Evolutionary conservation across 495 filamentous ascomycete species (phyloP), one percentile per base, ranked within the genome.

Genomic region (Talaromyces trachyspermus): DNA sequence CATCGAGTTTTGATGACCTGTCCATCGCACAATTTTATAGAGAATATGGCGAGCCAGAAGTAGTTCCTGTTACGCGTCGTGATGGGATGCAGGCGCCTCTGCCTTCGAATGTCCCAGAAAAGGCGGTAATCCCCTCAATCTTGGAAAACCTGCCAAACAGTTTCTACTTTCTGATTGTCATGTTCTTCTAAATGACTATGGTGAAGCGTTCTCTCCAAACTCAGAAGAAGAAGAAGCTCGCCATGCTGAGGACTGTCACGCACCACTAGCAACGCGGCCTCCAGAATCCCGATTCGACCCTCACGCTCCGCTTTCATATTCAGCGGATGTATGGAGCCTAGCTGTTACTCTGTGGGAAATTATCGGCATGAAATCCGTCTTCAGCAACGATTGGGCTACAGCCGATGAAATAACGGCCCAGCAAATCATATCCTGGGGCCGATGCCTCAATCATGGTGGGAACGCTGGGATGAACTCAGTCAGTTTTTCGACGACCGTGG

Each of bases 291-390:
- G 39, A 22, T 62, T 68, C 36, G 49, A 65, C 48, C 43, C 60
- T 0, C 20, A 59, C 10, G n/a, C 39, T 0, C 57, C 62, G 5
- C 57, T 63, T 5, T 19, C 46, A 27, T 66, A 56, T 53, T 32
- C 65, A 5, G 42, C 57, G 9, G 65, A 68, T 44, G 62, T 68
- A 18, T 68, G 58, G 62, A 65, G 65, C 45, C 42, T 68, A 5
- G 62, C 59, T n/a, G 54, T 49, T 2, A 38, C 56, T 20, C 63
- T 65, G 22, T 67, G 61, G 62, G 65, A 67, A 29, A 67, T 70
- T 35, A 27, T 65, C 0, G 60, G 63, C 12, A 63, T 66, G 57
- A 57, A 61, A 42, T 36, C 62, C 0, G 54, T 63, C 14, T 65
- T 66, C 36, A 61, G 54, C 52, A 56, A 25, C 6, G 56, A 64